These are phyloP conservation scores for Hanseniaspora valbyensis DNA, from an alignment of 805 yeast species.

Conservation along the genomic window DNA sequence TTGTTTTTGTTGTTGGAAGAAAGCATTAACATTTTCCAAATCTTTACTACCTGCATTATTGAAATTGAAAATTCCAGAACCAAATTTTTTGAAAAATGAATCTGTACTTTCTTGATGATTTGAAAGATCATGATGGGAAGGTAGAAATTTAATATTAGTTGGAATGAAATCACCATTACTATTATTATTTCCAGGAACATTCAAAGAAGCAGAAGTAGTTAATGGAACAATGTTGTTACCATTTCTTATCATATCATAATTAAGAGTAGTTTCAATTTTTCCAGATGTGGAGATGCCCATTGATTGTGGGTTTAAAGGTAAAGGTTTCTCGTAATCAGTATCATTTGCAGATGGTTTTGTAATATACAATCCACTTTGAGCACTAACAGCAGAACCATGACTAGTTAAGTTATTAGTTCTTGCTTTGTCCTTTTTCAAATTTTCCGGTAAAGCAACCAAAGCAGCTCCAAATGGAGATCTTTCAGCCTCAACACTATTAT, in stretches of 20 bases:
- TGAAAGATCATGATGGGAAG: slow-evolving; percentile 8
- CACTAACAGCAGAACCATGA: slow-evolving; percentile 1
- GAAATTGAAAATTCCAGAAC: slow-evolving; percentile 12
- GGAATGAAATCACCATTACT: not conserved
- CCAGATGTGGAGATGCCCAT: slow-evolving; percentile 5
- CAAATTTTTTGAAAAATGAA: slow-evolving; percentile 15
- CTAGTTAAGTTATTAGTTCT: not conserved
- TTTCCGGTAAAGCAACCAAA: not conserved
- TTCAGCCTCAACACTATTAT: not conserved
- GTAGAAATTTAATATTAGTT: not conserved
- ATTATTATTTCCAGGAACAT: not conserved
- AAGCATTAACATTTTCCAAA: slow-evolving; percentile 14
- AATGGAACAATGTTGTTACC: not conserved
- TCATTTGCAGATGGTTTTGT: not conserved
- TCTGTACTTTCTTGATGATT: slow-evolving; percentile 15
- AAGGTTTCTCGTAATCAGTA: not conserved
- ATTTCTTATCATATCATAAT: not conserved
- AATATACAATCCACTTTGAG: slow-evolving; percentile 5
- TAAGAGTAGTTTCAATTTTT: not conserved
- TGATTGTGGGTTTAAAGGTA: not conserved
- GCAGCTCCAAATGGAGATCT: not conserved
- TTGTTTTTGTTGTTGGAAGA: slow-evolving; percentile 12
- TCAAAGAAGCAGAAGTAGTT: not conserved
- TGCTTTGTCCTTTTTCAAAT: not conserved
- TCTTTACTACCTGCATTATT: slow-evolving; percentile 11